Percentiles rank a stretch among this genome's conserved stretches.
These are phyloP conservation scores for Leucocoprinus sp. DNA, from an alignment of 768 basidiomycete species.

Conservation along the genomic window DNA sequence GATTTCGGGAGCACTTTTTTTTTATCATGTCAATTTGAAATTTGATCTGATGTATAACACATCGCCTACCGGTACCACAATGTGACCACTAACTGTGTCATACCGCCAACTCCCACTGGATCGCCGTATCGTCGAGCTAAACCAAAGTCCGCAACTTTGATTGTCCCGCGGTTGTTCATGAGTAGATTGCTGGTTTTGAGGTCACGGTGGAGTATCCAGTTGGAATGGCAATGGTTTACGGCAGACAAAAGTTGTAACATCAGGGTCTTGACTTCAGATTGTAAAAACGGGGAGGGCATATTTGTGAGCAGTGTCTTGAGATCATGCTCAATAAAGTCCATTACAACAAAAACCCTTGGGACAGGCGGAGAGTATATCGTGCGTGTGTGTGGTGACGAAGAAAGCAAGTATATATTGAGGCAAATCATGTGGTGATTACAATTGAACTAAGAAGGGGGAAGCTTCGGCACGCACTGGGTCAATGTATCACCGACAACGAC, in stretches of 20 bases:
- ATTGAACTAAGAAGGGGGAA: constrained; percentile 13
- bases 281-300: constrained; percentile 95
- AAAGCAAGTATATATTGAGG: constrained; percentile 5
- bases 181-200: constrained; percentile 95
- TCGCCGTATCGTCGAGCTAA: constrained; percentile 94
- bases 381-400: constrained; percentile 5
- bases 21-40: no score
- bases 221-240: constrained; percentile 86
- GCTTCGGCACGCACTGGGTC: constrained; percentile 78
- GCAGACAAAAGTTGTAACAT: constrained; percentile 92
- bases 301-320: constrained; percentile 90
- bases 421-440: constrained; percentile 21
- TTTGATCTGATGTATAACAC: neutral
- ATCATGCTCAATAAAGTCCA: constrained; percentile 99
- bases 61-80: constrained; percentile 89
- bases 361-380: constrained; percentile 12
- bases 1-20: constrained; percentile 85
- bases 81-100: constrained; percentile 97
- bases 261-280: constrained; percentile 97
- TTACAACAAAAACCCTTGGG: constrained; percentile 92
- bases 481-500: constrained; percentile 98
- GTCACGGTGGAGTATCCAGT: constrained; percentile 98
- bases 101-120: constrained; percentile 90
- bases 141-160: constrained; percentile 98
- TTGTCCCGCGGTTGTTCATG: constrained; percentile 98